phyloP scores from a whole-genome alignment of 2,329 filamentous ascomycete species.

The Chalara sp. region DNA sequence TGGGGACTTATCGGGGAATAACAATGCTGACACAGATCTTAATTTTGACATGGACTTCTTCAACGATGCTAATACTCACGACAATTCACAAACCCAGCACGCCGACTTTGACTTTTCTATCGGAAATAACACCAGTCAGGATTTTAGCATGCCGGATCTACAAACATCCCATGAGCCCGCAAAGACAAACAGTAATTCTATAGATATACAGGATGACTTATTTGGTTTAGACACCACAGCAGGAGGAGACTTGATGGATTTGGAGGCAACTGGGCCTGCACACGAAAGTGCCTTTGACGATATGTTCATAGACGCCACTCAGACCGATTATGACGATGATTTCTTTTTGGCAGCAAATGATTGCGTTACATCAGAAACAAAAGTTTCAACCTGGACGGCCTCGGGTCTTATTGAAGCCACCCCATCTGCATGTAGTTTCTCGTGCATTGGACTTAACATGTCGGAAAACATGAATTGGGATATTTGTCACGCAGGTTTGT shows the following conservation, averaged over 20 bases:
- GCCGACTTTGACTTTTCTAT: constrained; percentile 24
- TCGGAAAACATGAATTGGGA: background rate
- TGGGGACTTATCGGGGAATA: constrained; percentile 13
- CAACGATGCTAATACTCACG: constrained; percentile 9
- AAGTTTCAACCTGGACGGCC: background rate
- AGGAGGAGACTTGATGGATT: constrained; percentile 28
- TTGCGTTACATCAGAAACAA: background rate
- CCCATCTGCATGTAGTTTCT: background rate
- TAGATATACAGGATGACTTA: constrained; percentile 17
- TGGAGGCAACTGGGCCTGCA: constrained; percentile 47
- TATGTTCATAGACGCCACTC: constrained; percentile 18
- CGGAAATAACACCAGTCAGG: constrained; percentile 29
- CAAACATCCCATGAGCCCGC: constrained; percentile 13
- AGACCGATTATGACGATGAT: constrained; percentile 21
- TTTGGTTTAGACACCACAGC: constrained; percentile 13
- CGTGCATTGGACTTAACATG: background rate
- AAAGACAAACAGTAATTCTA: constrained; percentile 6
- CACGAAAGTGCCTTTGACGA: constrained; percentile 25
- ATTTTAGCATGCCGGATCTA: constrained; percentile 31
- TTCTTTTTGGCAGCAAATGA: constrained; percentile 17
- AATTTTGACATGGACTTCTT: constrained; percentile 25
- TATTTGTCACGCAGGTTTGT: too few relatives aligned
- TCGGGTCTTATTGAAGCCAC: background rate
- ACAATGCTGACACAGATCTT: constrained; percentile 12
- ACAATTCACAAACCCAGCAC: constrained; percentile 16